Percentiles rank a stretch among this genome's conserved stretches.
Conservation (phyloP, 2,329 filamentous ascomycete genomes). For the Myriangium duriaei region DNA sequence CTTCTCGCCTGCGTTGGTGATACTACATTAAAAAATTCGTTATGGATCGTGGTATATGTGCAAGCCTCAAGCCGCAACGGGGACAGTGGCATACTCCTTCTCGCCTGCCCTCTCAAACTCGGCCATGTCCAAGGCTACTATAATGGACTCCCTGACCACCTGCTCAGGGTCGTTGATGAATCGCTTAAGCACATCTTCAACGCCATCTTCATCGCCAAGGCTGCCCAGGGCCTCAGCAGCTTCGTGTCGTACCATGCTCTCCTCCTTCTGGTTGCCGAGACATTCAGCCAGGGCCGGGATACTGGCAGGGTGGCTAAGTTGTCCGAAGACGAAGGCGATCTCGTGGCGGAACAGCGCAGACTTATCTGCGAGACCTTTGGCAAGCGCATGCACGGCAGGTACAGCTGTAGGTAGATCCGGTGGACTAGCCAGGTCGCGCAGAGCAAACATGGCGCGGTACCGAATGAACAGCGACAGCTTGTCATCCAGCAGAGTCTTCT, state of each 20-base stretch:
- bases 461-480: conserved; percentile 72
- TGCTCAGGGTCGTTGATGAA: conserved; percentile 86
- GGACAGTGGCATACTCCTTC: conserved; percentile 83
- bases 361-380: conserved; percentile 70
- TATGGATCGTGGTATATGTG: too few species aligned
- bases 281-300: conserved; percentile 76
- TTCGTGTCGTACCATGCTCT: conserved; percentile 94
- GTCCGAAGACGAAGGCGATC: conserved; percentile 95
- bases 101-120: conserved; percentile 87
- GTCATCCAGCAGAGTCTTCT: conserved; percentile 66
- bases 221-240: conserved; percentile 92
- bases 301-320: conserved; percentile 89
- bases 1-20: too few species aligned
- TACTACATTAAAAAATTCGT: too few species aligned
- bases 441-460: conserved; percentile 95
- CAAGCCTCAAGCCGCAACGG: too few species aligned
- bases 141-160: conserved; percentile 86
- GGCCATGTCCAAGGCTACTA: conserved; percentile 95
- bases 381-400: conserved; percentile 74
- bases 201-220: conserved; percentile 82
- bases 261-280: conserved; percentile 67
- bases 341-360: conserved; percentile 95
- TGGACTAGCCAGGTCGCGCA: conserved; percentile 87
- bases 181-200: conserved; percentile 69
- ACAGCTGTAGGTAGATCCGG: conserved; percentile 81